Evolutionary conservation across 1,284 basidiomycete species (phyloP).

Genomic region (Malassezia sympodialis): DNA sequence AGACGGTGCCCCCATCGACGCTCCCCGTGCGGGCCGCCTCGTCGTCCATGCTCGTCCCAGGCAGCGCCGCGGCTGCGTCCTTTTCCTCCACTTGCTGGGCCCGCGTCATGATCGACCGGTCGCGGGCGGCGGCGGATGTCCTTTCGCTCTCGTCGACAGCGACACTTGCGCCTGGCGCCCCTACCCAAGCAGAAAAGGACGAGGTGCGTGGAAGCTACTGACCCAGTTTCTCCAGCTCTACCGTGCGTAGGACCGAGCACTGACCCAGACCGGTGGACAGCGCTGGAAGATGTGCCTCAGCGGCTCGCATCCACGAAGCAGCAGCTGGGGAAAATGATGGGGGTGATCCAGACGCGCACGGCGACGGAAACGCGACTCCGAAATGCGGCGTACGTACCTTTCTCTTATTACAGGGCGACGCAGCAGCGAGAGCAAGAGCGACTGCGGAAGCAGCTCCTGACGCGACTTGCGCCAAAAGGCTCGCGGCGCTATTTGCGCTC

Average conservation of each 20-base stretch:
- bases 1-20: slow-evolving; percentile 18
- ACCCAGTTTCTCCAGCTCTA: background rate
- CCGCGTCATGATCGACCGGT: background rate
- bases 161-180: background rate
- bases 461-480: background rate
- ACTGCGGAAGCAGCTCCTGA: background rate
- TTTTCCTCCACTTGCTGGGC: background rate
- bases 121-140: background rate
- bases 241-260: background rate
- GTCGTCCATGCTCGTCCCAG: slow-evolving; percentile 1
- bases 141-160: background rate
- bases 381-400: slow-evolving; percentile 1
- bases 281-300: slow-evolving; percentile 20
- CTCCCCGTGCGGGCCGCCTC: background rate
- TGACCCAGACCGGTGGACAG: slow-evolving; percentile 5
- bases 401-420: background rate
- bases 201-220: background rate
- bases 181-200: background rate
- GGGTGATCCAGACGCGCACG: slow-evolving; percentile 23
- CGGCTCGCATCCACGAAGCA: slow-evolving; percentile 18
- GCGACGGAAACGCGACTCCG: slow-evolving; percentile 19
- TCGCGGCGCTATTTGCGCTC: background rate
- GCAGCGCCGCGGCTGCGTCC: background rate
- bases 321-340: slow-evolving; percentile 19
- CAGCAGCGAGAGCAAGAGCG: background rate